These are phyloP conservation scores for Paxillus ammoniavirescens DNA, from an alignment of 768 basidiomycete species.

Conservation along the genomic window DNA sequence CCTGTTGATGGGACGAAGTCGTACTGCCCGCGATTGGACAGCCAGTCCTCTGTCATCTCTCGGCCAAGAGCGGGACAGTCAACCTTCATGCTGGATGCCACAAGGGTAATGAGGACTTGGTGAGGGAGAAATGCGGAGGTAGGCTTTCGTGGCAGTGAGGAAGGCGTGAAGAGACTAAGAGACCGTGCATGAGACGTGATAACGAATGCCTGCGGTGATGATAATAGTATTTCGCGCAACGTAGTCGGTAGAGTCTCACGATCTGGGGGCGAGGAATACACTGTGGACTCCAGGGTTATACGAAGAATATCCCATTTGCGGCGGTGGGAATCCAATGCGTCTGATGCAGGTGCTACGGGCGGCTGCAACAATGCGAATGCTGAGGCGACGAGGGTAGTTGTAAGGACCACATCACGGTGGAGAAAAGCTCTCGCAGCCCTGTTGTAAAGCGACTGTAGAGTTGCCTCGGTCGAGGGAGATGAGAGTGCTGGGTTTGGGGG, in stretches of 20 bases:
- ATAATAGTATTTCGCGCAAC: conserved; percentile 50
- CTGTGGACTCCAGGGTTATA: conserved; percentile 76
- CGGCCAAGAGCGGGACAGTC: conserved; percentile 60
- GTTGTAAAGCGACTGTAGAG: conserved; percentile 69
- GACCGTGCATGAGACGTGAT: conserved; percentile 62
- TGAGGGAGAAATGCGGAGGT: conserved; percentile 62
- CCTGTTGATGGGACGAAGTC: conserved; percentile 30
- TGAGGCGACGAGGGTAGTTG: conserved; percentile 61
- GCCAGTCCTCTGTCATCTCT: conserved; percentile 75
- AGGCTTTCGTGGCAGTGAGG: conserved; percentile 34
- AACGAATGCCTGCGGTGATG: conserved; percentile 60
- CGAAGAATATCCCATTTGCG: conserved; percentile 88
- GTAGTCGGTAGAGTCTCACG: conserved; percentile 44
- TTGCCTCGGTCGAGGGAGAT: conserved; percentile 39
- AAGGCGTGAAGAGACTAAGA: conserved; percentile 64
- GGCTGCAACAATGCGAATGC: conserved; percentile 63
- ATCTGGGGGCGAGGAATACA: conserved; percentile 56
- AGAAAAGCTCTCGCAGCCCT: conserved; percentile 80
- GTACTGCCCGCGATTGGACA: conserved; percentile 53
- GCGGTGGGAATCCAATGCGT: conserved; percentile 49
- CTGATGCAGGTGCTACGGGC: conserved; percentile 32
- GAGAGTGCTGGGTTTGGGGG: conserved; percentile 4
- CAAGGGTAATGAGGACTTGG: conserved; percentile 67
- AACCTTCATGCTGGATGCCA: conserved; percentile 67
- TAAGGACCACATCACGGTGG: conserved; percentile 65